Base-by-base conservation (phyloP, 768 basidiomycete genomes). In the Termitomyces sp. region DNA sequence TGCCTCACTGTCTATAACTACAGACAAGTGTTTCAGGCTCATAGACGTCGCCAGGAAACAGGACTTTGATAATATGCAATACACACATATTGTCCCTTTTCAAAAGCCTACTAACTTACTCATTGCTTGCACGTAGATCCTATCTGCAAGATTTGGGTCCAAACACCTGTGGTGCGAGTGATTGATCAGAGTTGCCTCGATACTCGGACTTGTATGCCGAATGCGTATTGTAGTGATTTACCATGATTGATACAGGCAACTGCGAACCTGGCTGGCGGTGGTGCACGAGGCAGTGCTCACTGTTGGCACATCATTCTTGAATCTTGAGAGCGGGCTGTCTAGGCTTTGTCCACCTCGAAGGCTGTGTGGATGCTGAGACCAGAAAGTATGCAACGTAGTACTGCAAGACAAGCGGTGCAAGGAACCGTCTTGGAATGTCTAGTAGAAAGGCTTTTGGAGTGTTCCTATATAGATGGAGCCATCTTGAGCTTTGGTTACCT, bases 291-390 rank as follows among this genome's bases (percentile, higher is more conserved):
- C 41, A 40, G 48, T 51, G 42, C 38, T 42, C 53, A 19, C 45
- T 48, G 34, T 56, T 25, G 25, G 29, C 45, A 51, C 54, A 46
- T 48, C 50, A 40, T 56, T 48, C 35, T 42, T 46, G 25, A 31
- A 21, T 48, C 35, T 42, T 46, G 25, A 31, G 29, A 58, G 14
- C 21, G 27, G 16, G 12, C 42, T 41, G 50, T 43, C 25, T 48
- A 53, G 29, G 16, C 14, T 44, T 56, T 46, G 14, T 32, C 11
- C 27, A 29, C 17, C 17, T 31, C 32, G 21, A 23, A 27, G 25
- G 9, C 23, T n/a, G 27, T 27, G 23, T 21, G 31, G 5, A 14
- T 21, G 12, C 21, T 25, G 2, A 23, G 16, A 42, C 19, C 4
- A 42, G 35, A 37, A 14, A 10, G 35, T 37, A 16, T 10, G 9